phyloP scores from a whole-genome alignment of 1,139 yeast genomes.

The Scheffersomyces lignicola region DNA sequence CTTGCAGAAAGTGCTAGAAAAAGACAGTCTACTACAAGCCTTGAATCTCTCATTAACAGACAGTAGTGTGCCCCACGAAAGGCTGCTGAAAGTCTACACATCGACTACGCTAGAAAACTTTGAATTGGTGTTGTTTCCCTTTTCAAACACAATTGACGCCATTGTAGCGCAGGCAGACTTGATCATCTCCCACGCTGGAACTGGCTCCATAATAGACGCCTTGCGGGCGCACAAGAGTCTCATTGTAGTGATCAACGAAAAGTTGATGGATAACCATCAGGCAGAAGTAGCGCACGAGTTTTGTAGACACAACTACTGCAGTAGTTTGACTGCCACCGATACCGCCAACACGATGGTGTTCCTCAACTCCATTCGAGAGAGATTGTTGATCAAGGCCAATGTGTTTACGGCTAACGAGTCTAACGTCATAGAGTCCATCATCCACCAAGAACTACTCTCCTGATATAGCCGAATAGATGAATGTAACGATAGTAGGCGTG shows the following conservation, averaged over 20 bases:
- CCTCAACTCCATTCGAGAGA: background rate
- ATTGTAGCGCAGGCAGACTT: conserved; percentile 47
- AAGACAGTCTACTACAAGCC: conserved; percentile 10
- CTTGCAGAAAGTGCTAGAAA: conserved; percentile 18
- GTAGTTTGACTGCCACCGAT: conserved; percentile 2
- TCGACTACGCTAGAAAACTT: conserved; percentile 7
- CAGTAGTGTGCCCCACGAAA: background rate
- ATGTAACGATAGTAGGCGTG: no score
- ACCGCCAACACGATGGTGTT: background rate
- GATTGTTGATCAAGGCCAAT: background rate
- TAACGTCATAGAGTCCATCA: conserved; percentile 9
- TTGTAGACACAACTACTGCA: conserved; percentile 20
- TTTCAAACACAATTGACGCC: conserved; percentile 38
- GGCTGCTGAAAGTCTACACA: conserved; percentile 4
- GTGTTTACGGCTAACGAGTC: background rate
- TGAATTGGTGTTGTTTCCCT: conserved; percentile 46
- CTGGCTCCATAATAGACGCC: conserved; percentile 87
- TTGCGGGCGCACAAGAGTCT: conserved; percentile 56
- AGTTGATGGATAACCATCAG: conserved; percentile 87
- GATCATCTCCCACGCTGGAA: conserved; percentile 88
- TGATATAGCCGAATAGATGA: no score
- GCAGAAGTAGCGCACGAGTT: conserved; percentile 69
- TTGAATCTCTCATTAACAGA: conserved; percentile 9
- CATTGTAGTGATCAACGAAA: conserved; percentile 68
- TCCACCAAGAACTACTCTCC: conserved; percentile 11